phyloP scores from a whole-genome alignment of 164 flowering plant genomes.

The Sextonia rubra region DNA sequence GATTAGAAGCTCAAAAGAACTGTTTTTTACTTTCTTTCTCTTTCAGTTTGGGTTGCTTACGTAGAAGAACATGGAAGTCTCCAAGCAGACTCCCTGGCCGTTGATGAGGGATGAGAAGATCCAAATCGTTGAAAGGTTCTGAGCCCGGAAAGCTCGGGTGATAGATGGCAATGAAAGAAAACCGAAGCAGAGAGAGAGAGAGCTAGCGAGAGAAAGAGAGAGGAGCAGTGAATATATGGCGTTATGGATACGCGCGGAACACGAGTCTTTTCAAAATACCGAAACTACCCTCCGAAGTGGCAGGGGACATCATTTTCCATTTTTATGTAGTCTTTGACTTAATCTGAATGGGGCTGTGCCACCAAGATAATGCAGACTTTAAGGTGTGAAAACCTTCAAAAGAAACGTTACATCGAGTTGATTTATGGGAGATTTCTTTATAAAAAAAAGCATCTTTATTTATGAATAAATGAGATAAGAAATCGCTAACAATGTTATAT shows the following conservation, averaged over 20 bases:
- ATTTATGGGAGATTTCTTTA: no score
- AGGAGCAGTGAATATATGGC: constrained; percentile 19
- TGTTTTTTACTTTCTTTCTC: not conserved
- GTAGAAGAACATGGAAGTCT: not conserved
- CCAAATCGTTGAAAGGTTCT: not conserved
- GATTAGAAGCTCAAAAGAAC: no score
- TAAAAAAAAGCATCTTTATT: no score
- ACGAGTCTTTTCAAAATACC: constrained; percentile 4
- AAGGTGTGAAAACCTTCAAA: no score
- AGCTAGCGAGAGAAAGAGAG: constrained; percentile 22
- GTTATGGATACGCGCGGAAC: constrained; percentile 18
- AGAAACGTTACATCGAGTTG: no score
- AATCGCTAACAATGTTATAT: no score
- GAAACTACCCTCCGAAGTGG: not conserved
- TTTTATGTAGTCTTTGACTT: no score
- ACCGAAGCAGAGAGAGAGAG: constrained; percentile 11
- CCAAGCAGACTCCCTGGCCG: not conserved
- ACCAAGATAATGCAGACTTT: no score
- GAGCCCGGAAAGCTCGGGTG: not conserved
- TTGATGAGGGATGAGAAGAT: not conserved
- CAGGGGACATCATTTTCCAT: not conserved
- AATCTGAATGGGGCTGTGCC: no score
- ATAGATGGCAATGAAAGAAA: not conserved
- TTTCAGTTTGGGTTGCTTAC: not conserved
- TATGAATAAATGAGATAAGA: no score